Evolutionary conservation across 2,329 filamentous ascomycete genomes (phyloP), one percentile per base, ranked within the genome.

Genomic region (Talaromyces sp.): DNA sequence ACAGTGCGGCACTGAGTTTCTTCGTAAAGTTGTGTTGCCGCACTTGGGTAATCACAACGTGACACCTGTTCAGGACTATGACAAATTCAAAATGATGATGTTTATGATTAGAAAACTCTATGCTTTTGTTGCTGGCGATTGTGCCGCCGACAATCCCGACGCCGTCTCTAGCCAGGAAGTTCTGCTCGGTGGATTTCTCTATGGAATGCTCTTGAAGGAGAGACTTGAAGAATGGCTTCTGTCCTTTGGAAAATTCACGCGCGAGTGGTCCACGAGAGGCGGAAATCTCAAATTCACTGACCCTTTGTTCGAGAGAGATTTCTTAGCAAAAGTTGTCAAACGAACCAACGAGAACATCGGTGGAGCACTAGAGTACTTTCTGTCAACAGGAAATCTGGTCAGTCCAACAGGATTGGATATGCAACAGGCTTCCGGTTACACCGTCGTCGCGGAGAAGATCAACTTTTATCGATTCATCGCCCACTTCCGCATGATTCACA

Each of bases 401-500:
- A 96, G 91, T 80, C 88, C 91, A 14, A 96, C 91, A 31, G 94
- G 94, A 65, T 82, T 99, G 46, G 94, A 99, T 82, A 76, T 97
- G 69, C 94, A 97, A 72, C 94, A 99, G 75, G 88, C 89, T 0
- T 94, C 93, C 12, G 94, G 94, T 64, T 99, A 96, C 75, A 96
- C 91, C 0, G 92, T 99, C 56, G 92, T 97, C 56, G 94, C 94
- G 2, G 94, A 99, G 74, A 97, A 97, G 82, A 93, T 99, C 73
- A 99, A 99, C 79, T 99, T 97, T 74, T 86, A 96, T 70, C 91
- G 94, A 69, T 99, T 97, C 79, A 96, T 99, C 79, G 94, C 91
- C 75, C 94, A 99, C 76, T 99, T 99, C 83, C 89, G 94, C 66
- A 97, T 97, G 92, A 91, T 99, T 61, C 94, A 99, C 79, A 87